Percentiles rank a stretch among this genome's conserved stretches.
Conservation (phyloP, 2,329 filamentous ascomycete genomes). For the Nemania serpens region DNA sequence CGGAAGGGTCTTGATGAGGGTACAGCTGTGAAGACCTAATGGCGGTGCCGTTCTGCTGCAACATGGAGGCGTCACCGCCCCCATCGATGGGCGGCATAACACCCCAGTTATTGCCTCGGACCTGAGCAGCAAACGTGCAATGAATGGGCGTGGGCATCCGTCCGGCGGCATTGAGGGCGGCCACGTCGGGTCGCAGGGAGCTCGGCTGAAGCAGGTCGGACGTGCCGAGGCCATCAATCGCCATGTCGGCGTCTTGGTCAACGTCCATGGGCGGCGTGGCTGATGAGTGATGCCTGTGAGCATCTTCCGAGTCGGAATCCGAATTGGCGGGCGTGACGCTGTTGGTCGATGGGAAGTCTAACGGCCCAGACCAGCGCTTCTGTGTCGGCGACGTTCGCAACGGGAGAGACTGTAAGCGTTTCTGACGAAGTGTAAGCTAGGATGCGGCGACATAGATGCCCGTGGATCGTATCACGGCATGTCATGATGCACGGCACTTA, state of each 20-base stretch:
- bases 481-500: slow-evolving; percentile 29
- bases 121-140: slow-evolving; percentile 59
- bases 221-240: slow-evolving; percentile 45
- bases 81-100: slow-evolving; percentile 39
- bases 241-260: slow-evolving; percentile 58
- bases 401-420: slow-evolving; percentile 59
- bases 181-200: slow-evolving; percentile 40
- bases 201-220: slow-evolving; percentile 39
- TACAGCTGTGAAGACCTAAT: slow-evolving; percentile 43
- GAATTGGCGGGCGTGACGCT: slow-evolving; percentile 48
- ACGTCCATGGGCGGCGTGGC: slow-evolving; percentile 37
- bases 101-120: slow-evolving; percentile 57
- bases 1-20: slow-evolving; percentile 46
- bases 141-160: slow-evolving; percentile 66
- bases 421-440: slow-evolving; percentile 43
- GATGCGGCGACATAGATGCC: background rate
- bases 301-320: slow-evolving; percentile 48
- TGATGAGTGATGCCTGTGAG: slow-evolving; percentile 34
- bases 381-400: slow-evolving; percentile 52
- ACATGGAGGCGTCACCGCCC: slow-evolving; percentile 39
- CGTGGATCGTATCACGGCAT: slow-evolving; percentile 1
- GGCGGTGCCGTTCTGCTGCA: slow-evolving; percentile 21
- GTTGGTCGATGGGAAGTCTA: slow-evolving; percentile 35
- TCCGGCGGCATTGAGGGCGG: slow-evolving; percentile 44
- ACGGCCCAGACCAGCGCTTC: slow-evolving; percentile 42